Evolutionary conservation across 2,329 filamentous ascomycete genomes (phyloP).

Genomic region (Aureobasidium vineae): DNA sequence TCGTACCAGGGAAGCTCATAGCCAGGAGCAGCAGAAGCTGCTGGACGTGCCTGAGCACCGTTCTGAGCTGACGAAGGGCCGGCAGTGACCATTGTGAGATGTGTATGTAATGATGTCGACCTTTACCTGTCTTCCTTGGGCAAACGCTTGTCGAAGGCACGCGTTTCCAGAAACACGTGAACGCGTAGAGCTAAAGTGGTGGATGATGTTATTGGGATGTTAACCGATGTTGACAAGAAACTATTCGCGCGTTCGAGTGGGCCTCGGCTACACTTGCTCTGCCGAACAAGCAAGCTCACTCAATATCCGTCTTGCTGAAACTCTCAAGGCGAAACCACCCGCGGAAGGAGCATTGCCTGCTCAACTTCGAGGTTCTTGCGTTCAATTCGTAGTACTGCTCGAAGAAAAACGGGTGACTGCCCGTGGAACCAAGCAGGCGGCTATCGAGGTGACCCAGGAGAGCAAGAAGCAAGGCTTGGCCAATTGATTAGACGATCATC

Average conservation of each 20-base stretch:
- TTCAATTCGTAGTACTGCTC: not conserved
- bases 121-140: not conserved
- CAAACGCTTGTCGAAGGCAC: not conserved
- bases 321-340: not conserved
- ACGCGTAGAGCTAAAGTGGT: no score
- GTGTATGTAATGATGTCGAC: constrained; percentile 8
- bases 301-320: not conserved
- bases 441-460: not conserved
- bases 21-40: constrained; percentile 44
- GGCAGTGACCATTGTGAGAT: constrained; percentile 45
- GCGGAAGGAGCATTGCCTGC: not conserved
- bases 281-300: not conserved
- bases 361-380: not conserved
- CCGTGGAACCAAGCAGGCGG: not conserved
- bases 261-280: not conserved
- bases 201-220: no score
- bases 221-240: no score
- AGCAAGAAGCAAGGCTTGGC: constrained; percentile 1
- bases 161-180: not conserved
- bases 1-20: constrained; percentile 78
- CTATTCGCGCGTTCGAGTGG: no score
- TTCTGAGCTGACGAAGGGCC: constrained; percentile 45
- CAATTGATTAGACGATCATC: constrained; percentile 12
- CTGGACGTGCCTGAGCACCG: constrained; percentile 43
- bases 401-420: not conserved